Conservation (phyloP, 2,329 filamentous ascomycete genomes). For the Plectosphaerella plurivora region DNA sequence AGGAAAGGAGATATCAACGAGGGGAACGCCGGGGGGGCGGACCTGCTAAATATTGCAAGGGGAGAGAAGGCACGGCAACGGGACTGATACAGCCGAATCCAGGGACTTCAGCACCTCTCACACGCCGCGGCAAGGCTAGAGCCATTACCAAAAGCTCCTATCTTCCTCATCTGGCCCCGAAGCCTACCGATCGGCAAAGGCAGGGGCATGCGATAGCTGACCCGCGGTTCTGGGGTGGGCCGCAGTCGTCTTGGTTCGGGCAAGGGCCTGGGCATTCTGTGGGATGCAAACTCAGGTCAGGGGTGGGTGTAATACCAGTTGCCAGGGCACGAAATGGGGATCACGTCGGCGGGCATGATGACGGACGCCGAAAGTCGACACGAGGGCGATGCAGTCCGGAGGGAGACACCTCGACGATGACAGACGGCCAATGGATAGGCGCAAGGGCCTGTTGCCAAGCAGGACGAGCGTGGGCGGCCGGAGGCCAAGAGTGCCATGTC, state of each 20-base stretch:
- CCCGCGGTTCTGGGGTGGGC: not conserved
- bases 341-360: not conserved
- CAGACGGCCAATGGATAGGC: not conserved
- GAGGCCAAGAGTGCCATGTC: not conserved
- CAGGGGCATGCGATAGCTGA: not conserved
- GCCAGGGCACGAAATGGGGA: not conserved
- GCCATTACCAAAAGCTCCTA: not conserved
- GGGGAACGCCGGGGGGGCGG: conserved; percentile 5
- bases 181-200: not conserved
- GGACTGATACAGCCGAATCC: no score
- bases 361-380: not conserved
- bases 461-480: not conserved
- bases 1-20: not conserved
- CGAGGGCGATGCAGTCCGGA: not conserved
- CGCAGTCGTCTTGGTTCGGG: not conserved
- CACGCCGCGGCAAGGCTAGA: no score
- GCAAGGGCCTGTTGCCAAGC: not conserved
- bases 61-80: not conserved
- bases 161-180: not conserved
- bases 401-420: not conserved
- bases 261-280: not conserved
- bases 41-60: conserved; percentile 9
- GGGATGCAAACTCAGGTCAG: not conserved
- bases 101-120: no score
- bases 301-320: not conserved